Evolutionary conservation across 352 stramenopile genomes (phyloP), one percentile per base, ranked within the genome.

Genomic region (Saprolegnia parasitica): DNA sequence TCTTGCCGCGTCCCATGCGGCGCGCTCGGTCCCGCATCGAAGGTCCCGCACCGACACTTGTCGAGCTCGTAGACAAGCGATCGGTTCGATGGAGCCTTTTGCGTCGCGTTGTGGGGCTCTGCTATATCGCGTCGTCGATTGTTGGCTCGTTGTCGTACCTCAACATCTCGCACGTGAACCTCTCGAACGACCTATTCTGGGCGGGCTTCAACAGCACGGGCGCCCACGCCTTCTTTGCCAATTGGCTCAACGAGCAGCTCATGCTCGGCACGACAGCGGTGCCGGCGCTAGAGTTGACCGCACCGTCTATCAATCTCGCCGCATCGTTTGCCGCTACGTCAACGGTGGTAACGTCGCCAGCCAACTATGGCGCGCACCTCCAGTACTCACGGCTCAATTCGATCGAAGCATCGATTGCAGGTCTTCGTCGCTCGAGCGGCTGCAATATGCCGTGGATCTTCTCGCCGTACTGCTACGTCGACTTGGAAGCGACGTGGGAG

Each of bases 201-300:
- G 39, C 61, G 8, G 37, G 9, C 24, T 67, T 67, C 32, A 67
- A 67, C 32, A 23, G 4, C 9, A 56, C 61, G 13, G 61, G 61
- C 42, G 18, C 16, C 23, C 61, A 67, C 32, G 8, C n/a, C 8
- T 67, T 56, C 32, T 15, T 67, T 1, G 61, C 39, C 16, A 67
- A n/a, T 20, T 67, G 61, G 61, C 40, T 67, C 45, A 67, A 67
- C 23, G 39, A 56, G 16, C 61, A 67, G 32, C 37, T 67, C 18
- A 18, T 67, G 24, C 61, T 67, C 16, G 61, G 61, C 29, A 35
- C 29, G n/a, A 11, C 46, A 10, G 20, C 39, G 8, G 16, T 24
- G 5, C n/a, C 26, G 8, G 11, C 9, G 9, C 13, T 56, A 5
- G 8, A 42, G 6, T 20, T 67, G 11, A 18, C 56, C 4, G 21